Evolutionary conservation across 345 rosid species (phyloP), one percentile per base, ranked within the genome.

Genomic region (Eucalyptus polybractea): DNA sequence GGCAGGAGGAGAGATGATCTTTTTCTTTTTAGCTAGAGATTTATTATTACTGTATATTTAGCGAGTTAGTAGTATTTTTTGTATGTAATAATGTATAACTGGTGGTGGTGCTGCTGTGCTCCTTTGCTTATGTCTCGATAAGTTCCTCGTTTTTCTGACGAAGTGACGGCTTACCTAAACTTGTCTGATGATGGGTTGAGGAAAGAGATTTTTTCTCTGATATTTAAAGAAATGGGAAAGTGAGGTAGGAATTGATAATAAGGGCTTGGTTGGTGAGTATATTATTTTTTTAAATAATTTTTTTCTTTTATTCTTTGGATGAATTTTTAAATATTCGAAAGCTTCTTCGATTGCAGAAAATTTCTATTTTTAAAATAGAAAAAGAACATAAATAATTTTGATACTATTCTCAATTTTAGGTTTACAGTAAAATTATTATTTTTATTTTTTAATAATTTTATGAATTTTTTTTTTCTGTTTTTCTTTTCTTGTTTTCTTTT

Each of bases 31-130:
- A 87, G 88, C 87, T 85, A 27, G 50, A 86, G 76, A 76, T 90
- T 88, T 88, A 37, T 76, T 40, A 76, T 76, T 76, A 44, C 45
- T 93, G 93, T 93, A 94, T 67, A 93, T 93, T 86, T 88, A 92
- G 93, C 8, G 83, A 89, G 89, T 45, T 50, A 90, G 69, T 88
- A 83, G 60, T 33, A 91, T 89, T 47, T 89, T 80, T 80, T 19
- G 86, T 22, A 17, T 13, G 89, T 65, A 50, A 37, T 69, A 76
- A 76, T 21, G 83, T 76, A 6, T 76, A 37, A 76, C 83, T 37
- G 83, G 45, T 76, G 47, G 27, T 76, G 83, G 27, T 76, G 42
- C 83, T 76, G 6, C 83, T 50, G 58, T 31, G 42, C 51, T 69
- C 65, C 29, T 87, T 50, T 40, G 14, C 56, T 37, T 37, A 11